Conservation (phyloP, 2,329 filamentous ascomycete species). For the Cylindrodendrum hubeiense region DNA sequence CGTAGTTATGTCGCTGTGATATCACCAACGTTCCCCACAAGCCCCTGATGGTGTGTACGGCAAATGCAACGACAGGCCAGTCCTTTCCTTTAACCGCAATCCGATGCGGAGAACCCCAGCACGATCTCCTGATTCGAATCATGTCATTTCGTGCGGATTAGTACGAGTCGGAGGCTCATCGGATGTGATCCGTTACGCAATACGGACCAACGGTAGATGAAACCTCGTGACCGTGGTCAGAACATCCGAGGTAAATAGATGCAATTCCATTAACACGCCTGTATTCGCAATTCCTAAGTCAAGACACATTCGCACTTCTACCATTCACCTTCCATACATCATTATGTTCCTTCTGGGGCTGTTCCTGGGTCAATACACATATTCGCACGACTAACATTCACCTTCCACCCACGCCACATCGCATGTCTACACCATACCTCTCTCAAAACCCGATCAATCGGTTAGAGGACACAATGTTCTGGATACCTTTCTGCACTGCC, state of each 20-base stretch:
- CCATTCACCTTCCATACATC: no score
- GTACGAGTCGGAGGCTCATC: background rate
- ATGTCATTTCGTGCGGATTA: background rate
- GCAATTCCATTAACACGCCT: background rate
- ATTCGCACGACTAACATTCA: background rate
- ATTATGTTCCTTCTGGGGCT: background rate
- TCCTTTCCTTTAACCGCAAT: slow-evolving; percentile 3
- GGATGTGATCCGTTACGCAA: background rate
- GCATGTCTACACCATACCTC: background rate
- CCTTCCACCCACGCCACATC: background rate
- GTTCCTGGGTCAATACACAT: background rate
- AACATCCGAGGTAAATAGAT: background rate
- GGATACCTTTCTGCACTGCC: slow-evolving; percentile 49
- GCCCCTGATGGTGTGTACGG: slow-evolving; percentile 9
- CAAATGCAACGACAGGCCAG: slow-evolving; percentile 8
- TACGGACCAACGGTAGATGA: background rate
- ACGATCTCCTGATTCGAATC: background rate
- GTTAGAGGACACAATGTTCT: slow-evolving; percentile 28
- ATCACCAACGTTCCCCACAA: slow-evolving; percentile 28
- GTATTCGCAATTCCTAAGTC: no score
- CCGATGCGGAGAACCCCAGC: background rate
- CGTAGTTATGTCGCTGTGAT: slow-evolving; percentile 31
- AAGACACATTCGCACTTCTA: no score
- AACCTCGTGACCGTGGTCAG: background rate
- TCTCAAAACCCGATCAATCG: slow-evolving; percentile 23